Conservation (phyloP, 2,329 filamentous ascomycete species). For the Chaetomiaceae sp. region DNA sequence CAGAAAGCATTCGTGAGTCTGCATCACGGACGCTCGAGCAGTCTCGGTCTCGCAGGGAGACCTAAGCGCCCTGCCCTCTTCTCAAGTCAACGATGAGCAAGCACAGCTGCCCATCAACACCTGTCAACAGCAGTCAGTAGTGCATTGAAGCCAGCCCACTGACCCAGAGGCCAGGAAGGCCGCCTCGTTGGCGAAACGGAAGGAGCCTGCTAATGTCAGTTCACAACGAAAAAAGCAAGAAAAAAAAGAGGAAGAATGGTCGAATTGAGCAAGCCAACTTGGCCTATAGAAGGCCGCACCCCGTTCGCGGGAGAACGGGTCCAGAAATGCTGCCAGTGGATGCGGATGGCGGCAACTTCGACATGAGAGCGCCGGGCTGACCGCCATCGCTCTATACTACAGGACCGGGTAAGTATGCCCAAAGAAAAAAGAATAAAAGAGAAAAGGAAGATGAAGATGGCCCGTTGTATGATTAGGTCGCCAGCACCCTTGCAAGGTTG, state of each 20-base stretch:
- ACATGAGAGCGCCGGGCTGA: slow-evolving; percentile 13
- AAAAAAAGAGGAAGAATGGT: slow-evolving; percentile 8
- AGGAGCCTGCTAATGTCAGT: slow-evolving; percentile 13
- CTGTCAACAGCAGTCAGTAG: slow-evolving; percentile 13
- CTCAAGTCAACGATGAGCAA: not conserved
- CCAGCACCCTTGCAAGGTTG: too few species aligned
- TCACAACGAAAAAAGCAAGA: slow-evolving; percentile 9
- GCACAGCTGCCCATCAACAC: not conserved
- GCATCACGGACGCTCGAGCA: slow-evolving; percentile 3
- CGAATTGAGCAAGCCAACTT: slow-evolving; percentile 21
- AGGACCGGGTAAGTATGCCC: slow-evolving; percentile 12
- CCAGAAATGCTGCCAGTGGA: not conserved
- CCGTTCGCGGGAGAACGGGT: not conserved
- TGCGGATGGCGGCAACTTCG: slow-evolving; percentile 15
- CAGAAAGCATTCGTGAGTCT: slow-evolving; percentile 3
- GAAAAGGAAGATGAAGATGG: too few species aligned
- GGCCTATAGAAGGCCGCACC: slow-evolving; percentile 16
- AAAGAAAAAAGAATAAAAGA: not conserved
- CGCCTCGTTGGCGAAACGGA: not conserved
- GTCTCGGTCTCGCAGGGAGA: not conserved
- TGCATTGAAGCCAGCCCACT: not conserved
- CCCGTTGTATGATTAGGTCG: too few species aligned
- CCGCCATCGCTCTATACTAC: slow-evolving; percentile 20
- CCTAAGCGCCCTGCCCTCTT: not conserved
- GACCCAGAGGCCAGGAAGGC: not conserved